Evolutionary conservation across 768 basidiomycete species (phyloP), one percentile per base, ranked within the genome.

Genomic region (Pisolithus tinctorius): DNA sequence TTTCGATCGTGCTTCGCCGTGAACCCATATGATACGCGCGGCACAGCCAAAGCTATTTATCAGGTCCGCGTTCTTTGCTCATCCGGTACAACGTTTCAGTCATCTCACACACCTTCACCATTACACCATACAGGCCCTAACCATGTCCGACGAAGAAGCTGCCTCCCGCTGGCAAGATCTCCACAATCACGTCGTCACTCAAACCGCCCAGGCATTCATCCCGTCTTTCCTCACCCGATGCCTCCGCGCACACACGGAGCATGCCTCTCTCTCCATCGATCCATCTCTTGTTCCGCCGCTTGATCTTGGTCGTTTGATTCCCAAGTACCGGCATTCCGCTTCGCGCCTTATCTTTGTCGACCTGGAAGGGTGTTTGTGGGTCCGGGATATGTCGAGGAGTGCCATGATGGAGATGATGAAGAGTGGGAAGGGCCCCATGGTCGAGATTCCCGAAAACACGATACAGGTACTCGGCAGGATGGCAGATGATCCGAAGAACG

Each of bases 1-100:
- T 93, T 93, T 71, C 73, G 90, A 38, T 87, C 85, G 11, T 93
- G 89, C 57, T 87, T 93, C 43, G 83, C 86, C 11, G 76, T 93
- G 64, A 93, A 93, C 62, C 91, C 90, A 1, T 93, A 87, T 80
- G 88, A 91, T 58, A 79, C 79, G 38, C 79, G 87, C 27, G 85
- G 83, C n/a, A 92, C 92, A 2, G 88, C 92, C 0, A 74, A 82
- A 27, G 91, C 90, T 3, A 92, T 93, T 57, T 55, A 81, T 46
- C 78, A 81, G 54, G 66, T 62, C 36, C 48, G 59, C 29, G 11
- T n/a, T 4, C n/a, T 17, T 8, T 11, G 0, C 6, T 23, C 3
- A 8, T 9, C 5, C 9, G 36, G 48, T 41, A 40, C 23, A 34
- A 10, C 25, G n/a, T 14, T 11, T 11, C 20, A 20, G 20, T 20